phyloP scores from a whole-genome alignment of 1,139 yeast species.

The Pneumocystis canis region DNA sequence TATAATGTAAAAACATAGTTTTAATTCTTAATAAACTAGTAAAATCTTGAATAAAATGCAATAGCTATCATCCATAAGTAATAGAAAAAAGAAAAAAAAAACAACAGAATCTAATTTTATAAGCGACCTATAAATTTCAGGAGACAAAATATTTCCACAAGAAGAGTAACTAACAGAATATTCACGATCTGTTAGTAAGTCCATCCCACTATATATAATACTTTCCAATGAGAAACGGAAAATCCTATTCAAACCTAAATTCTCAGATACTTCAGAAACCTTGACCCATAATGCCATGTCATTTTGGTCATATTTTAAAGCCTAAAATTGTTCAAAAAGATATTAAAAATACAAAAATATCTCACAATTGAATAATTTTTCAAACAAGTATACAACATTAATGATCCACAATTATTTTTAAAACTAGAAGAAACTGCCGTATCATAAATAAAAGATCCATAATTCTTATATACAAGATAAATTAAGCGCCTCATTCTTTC shows the following conservation, averaged over 20 bases:
- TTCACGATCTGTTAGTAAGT: neutral
- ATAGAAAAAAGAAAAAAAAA: neutral
- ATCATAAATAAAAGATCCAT: constrained; percentile 57
- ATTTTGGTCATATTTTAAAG: constrained; percentile 23
- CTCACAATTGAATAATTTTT: constrained; percentile 20
- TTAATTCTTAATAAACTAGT: neutral
- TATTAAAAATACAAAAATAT: neutral
- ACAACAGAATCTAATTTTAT: constrained; percentile 18
- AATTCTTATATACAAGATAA: constrained; percentile 63
- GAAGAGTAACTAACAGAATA: neutral
- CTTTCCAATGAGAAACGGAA: constrained; percentile 13
- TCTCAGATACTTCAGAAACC: constrained; percentile 11
- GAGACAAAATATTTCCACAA: constrained; percentile 19
- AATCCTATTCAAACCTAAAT: constrained; percentile 8
- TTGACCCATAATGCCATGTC: constrained; percentile 21
- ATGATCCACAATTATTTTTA: neutral
- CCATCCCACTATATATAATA: constrained; percentile 4
- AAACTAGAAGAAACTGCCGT: neutral
- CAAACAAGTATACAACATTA: constrained; percentile 14
- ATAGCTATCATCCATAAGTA: neutral
- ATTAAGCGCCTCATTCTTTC: constrained; percentile 62
- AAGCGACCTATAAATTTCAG: constrained; percentile 23
- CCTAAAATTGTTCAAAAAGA: constrained; percentile 11
- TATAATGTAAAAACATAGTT: neutral
- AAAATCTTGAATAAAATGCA: neutral